Conservation (phyloP, 2,329 filamentous ascomycete species). For the Alternaria sp. region DNA sequence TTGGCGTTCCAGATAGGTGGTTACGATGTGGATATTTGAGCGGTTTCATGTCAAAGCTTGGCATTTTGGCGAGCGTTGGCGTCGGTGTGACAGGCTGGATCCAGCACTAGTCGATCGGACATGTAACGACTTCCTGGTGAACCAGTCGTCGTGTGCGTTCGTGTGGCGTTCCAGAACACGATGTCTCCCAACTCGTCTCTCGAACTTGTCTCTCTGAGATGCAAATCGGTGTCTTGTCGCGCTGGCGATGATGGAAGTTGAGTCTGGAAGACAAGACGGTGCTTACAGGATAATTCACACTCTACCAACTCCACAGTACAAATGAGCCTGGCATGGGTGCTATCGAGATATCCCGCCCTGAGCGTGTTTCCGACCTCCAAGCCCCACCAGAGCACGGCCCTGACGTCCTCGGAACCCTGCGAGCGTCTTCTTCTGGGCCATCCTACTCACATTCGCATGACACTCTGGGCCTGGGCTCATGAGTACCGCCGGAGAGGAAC, state of each 20-base stretch:
- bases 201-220: not conserved
- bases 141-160: not conserved
- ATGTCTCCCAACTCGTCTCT: not conserved
- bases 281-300: not conserved
- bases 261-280: not conserved
- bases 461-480: not conserved
- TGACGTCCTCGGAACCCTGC: not conserved
- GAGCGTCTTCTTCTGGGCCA: not conserved
- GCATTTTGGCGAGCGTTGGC: constrained; percentile 6
- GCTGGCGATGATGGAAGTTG: not conserved
- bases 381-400: not conserved
- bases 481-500: not conserved
- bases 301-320: not conserved
- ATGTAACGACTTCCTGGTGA: not conserved
- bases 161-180: not conserved
- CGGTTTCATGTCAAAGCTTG: constrained; percentile 18
- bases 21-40: constrained; percentile 3
- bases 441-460: not conserved
- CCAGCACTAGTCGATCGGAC: constrained; percentile 2
- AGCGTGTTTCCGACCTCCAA: not conserved
- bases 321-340: not conserved
- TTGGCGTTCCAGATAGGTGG: constrained; percentile 6
- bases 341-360: not conserved
- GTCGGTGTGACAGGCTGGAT: constrained; percentile 10
- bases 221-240: not conserved